Percentiles rank a stretch among this genome's conserved stretches.
phyloP scores from a whole-genome alignment of 83 land plant genomes.

The Larix sibirica region DNA sequence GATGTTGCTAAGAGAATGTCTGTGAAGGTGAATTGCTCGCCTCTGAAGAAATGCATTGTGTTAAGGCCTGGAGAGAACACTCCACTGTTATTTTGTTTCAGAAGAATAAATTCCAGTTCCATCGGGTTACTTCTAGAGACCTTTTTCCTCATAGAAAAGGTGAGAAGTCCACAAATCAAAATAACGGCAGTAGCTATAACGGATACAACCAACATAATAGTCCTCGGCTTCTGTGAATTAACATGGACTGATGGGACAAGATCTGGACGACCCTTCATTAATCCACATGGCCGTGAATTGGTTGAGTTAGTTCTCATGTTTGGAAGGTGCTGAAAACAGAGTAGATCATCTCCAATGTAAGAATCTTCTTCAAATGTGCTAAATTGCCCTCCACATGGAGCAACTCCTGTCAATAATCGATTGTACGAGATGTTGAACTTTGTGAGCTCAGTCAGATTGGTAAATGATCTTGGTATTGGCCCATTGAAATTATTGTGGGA shows the following conservation, averaged over 20 bases:
- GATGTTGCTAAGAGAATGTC: conserved; percentile 30
- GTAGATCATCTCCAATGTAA: conserved; percentile 52
- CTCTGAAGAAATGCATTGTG: conserved; percentile 12
- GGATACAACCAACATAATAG: background rate
- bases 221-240: background rate
- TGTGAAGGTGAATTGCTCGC: background rate
- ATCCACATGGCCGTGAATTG: background rate
- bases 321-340: conserved; percentile 22
- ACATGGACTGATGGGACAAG: too few relatives aligned
- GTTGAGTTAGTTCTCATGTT: background rate
- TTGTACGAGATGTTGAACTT: conserved; percentile 71
- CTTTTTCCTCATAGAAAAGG: background rate
- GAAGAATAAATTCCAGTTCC: background rate
- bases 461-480: conserved; percentile 32
- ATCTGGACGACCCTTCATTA: background rate
- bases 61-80: background rate
- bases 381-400: conserved; percentile 55
- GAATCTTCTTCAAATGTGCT: conserved; percentile 56
- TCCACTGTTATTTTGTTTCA: background rate
- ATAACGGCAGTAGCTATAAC: background rate
- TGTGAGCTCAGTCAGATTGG: conserved; percentile 44
- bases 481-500: conserved; percentile 71
- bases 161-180: conserved; percentile 3
- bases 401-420: conserved; percentile 39
- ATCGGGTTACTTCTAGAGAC: background rate